Base-by-base conservation (phyloP, 331 rosid species). In the Phaseolus coccineus region DNA sequence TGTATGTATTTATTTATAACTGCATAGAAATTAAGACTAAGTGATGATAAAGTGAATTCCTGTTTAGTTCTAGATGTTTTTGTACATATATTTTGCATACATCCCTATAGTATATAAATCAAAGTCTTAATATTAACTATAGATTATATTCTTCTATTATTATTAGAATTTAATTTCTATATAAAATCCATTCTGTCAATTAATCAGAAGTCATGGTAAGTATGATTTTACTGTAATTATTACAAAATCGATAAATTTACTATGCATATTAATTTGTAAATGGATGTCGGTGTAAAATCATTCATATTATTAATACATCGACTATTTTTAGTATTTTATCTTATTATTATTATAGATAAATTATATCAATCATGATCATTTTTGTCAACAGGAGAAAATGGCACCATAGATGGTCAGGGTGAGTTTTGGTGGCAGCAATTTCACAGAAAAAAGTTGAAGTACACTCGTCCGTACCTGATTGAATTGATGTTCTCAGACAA, bases 331-430 rank as follows among this genome's bases (percentile, higher is more conserved):
- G 46, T 40, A 10, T 44, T 11, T 10, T 51, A n/a, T 19, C 8
- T 19, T 19, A n/a, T 22, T 53, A 22, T 55, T 50, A 22, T 14
- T 10, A 8, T 9, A 3, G 30, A 28, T 57, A 25, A 70, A 62
- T 19, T 0, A 5, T 42, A 33, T 13, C 42, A 27, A 71, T 13
- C 35, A 12, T 66, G 58, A 16, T 6, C 14, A 5, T 42, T 6
- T 63, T 72, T 56, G 73, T 40, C 55, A 51, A 64, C 82, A 85
- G 97, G 97, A 22, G 84, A 74, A 55, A 89, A 91, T 87, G 96
- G 94, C 63, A 93, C 96, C 25, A 87, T 93, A 59, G 97, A 93
- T 83, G 97, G 97, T 28, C 97, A 93, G 82, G 97, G 96, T 71
- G 89, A 69, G 24, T 74, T 84, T 31, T 93, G 97, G 97, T 91